phyloP scores from a whole-genome alignment of 352 stramenopile species.

The Phytophthora rubi region DNA sequence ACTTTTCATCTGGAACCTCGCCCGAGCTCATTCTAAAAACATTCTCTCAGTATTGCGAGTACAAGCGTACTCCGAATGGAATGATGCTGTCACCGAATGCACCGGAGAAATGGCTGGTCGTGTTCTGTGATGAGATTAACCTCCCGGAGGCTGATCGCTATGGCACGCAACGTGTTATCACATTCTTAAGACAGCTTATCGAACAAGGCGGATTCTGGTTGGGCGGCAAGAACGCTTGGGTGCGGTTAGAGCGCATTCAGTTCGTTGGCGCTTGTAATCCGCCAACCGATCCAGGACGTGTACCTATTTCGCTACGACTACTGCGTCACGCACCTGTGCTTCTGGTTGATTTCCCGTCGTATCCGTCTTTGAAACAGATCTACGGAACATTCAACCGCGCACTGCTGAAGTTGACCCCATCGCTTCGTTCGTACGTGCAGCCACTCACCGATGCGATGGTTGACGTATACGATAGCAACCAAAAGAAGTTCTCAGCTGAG shows the following conservation, averaged over 20 bases:
- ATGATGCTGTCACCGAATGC: constrained; percentile 95
- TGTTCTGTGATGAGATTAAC: constrained; percentile 99
- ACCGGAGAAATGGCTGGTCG: constrained; percentile 97
- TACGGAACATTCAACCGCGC: constrained; percentile 99
- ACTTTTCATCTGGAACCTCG: constrained; percentile 99
- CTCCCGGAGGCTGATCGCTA: constrained; percentile 98
- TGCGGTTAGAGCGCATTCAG: constrained; percentile 93
- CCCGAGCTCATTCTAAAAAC: constrained; percentile 99
- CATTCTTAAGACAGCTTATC: constrained; percentile 98
- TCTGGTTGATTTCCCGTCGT: constrained; percentile 98
- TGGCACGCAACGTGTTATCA: constrained; percentile 99
- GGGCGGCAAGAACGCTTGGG: constrained; percentile 90
- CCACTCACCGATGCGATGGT: constrained; percentile 99
- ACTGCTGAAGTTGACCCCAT: constrained; percentile 98
- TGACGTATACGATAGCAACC: constrained; percentile 98
- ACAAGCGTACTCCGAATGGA: constrained; percentile 97
- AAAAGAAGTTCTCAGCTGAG: constrained; percentile 94
- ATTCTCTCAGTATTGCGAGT: constrained; percentile 99
- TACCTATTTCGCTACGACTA: constrained; percentile 97
- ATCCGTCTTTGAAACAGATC: constrained; percentile 97
- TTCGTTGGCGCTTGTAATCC: constrained; percentile 99
- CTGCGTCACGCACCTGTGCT: constrained; percentile 98
- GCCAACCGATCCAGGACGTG: constrained; percentile 98
- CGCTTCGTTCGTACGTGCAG: constrained; percentile 96
- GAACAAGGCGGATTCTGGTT: constrained; percentile 96